A percentile compares a stretch with the other conserved stretches of the same genome.
Evolutionary conservation across 148 eudicot species (phyloP).

Genomic region (Selenicereus undatus): DNA sequence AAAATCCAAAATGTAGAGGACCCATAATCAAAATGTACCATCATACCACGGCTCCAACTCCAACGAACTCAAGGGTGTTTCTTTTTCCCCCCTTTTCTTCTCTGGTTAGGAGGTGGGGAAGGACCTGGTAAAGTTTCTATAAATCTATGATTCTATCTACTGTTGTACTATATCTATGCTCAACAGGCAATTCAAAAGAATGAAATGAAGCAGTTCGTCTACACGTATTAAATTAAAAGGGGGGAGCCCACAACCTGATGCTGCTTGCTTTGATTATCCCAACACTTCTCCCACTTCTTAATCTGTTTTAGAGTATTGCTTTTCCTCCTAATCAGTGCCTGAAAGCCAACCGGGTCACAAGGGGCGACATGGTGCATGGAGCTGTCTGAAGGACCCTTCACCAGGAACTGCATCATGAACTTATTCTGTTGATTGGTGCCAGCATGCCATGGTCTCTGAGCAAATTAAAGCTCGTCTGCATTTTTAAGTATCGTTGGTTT

Average conservation of each 20-base stretch:
- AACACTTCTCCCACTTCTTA: conserved; percentile 55
- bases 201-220: not conserved
- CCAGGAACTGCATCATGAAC: conserved; percentile 61
- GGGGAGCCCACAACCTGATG: not conserved
- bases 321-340: conserved; percentile 29
- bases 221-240: conserved; percentile 7
- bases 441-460: conserved; percentile 68
- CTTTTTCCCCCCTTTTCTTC: too few species aligned
- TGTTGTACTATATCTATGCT: not conserved
- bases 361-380: conserved; percentile 77
- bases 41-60: too few species aligned
- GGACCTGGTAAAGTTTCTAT: not conserved
- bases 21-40: too few species aligned
- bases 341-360: conserved; percentile 30
- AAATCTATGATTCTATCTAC: not conserved
- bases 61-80: too few species aligned
- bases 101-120: not conserved
- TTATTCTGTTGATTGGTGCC: conserved; percentile 37
- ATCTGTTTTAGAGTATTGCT: conserved; percentile 37
- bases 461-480: conserved; percentile 55
- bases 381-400: conserved; percentile 40
- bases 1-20: too few species aligned
- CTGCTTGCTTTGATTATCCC: conserved; percentile 33
- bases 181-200: not conserved
- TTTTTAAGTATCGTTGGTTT: conserved; percentile 50